phyloP scores from a whole-genome alignment of 768 basidiomycete genomes.

The Suillus discolor region DNA sequence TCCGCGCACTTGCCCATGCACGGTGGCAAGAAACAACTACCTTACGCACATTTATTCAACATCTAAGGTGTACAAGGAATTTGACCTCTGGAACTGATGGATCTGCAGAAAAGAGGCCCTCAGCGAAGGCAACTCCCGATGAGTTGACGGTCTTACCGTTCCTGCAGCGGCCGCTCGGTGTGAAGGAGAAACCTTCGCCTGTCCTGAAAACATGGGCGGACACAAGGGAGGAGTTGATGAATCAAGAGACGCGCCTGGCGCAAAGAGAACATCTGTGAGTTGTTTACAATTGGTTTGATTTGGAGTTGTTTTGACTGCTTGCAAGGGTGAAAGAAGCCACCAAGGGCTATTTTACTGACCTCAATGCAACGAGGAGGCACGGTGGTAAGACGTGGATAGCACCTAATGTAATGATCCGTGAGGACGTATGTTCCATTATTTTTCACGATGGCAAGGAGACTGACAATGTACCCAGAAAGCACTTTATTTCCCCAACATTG shows the following conservation, averaged over 20 bases:
- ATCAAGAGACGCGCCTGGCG: slow-evolving; percentile 68
- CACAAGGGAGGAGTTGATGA: slow-evolving; percentile 66
- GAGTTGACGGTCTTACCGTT: slow-evolving; percentile 30
- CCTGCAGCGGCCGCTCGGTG: slow-evolving; percentile 75
- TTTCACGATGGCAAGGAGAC: background rate
- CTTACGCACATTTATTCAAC: slow-evolving; percentile 7
- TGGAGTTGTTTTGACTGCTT: slow-evolving; percentile 6
- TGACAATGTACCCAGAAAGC: slow-evolving; percentile 64
- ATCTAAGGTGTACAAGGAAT: slow-evolving; percentile 7
- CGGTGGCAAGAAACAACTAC: slow-evolving; percentile 13
- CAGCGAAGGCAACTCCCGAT: background rate
- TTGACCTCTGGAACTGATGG: slow-evolving; percentile 1
- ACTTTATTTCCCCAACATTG: slow-evolving; percentile 87
- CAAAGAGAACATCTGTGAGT: slow-evolving; percentile 65
- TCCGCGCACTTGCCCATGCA: slow-evolving; percentile 21
- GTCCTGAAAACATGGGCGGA: slow-evolving; percentile 59
- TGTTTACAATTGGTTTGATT: background rate
- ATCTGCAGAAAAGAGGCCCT: background rate
- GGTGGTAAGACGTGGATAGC: slow-evolving; percentile 97
- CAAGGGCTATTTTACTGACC: slow-evolving; percentile 89
- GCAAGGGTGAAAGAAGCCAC: slow-evolving; percentile 61
- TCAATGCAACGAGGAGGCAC: slow-evolving; percentile 74
- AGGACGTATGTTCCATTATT: slow-evolving; percentile 67
- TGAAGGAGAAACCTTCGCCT: slow-evolving; percentile 67
- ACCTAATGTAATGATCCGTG: slow-evolving; percentile 83